phyloP scores from a whole-genome alignment of 2,329 filamentous ascomycete genomes.

The Pseudogymnoascus sp. region DNA sequence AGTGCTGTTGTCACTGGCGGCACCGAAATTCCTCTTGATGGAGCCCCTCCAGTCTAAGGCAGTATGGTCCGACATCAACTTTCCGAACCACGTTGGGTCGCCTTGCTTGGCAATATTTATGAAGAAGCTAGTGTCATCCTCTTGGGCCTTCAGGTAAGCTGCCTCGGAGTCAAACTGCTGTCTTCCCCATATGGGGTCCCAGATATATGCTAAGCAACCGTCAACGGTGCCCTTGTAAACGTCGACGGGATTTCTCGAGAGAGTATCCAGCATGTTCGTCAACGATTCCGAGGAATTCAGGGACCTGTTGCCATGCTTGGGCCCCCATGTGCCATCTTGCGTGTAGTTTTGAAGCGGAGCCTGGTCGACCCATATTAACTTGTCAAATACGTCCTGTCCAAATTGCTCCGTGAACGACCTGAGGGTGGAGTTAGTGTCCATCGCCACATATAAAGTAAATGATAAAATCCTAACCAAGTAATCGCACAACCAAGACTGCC shows the following conservation, averaged over 20 bases:
- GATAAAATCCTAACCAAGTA: conserved; percentile 18
- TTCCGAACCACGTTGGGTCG: conserved; percentile 22
- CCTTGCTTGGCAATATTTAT: conserved; percentile 24
- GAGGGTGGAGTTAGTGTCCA: neutral
- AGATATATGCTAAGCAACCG: conserved; percentile 24
- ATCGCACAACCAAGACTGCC: conserved; percentile 26
- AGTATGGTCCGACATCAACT: conserved; percentile 28
- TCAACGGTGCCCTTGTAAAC: conserved; percentile 24
- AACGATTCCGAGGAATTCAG: conserved; percentile 23
- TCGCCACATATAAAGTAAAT: neutral
- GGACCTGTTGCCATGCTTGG: conserved; percentile 22
- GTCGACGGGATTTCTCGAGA: conserved; percentile 17
- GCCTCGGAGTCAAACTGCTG: conserved; percentile 13
- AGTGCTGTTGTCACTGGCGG: conserved; percentile 15
- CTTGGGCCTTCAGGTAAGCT: neutral
- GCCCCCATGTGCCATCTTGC: conserved; percentile 21
- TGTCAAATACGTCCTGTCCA: conserved; percentile 19
- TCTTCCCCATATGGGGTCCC: conserved; percentile 8
- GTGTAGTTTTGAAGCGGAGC: conserved; percentile 24
- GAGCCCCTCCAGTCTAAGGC: conserved; percentile 23
- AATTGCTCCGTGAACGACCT: conserved; percentile 27
- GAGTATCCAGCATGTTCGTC: conserved; percentile 20
- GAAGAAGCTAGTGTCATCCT: conserved; percentile 24
- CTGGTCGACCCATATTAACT: conserved; percentile 27
- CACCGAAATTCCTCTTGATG: conserved; percentile 21